Conservation (phyloP, 768 basidiomycete species). For the Brasilioporus rufonigricans region DNA sequence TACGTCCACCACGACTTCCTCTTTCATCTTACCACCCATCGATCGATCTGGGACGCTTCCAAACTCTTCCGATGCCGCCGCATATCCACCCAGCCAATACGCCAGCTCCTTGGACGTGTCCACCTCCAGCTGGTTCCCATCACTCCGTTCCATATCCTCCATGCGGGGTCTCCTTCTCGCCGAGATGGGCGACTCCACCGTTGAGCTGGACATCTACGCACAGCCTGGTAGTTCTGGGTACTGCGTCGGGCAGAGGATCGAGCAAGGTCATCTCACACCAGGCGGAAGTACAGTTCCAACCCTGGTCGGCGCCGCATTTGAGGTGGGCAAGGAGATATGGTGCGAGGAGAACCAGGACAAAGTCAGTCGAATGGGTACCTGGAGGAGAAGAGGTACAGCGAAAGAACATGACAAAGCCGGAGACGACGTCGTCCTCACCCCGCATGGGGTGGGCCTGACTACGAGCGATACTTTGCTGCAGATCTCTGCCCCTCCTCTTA, state of each 20-base stretch:
- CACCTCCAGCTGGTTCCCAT: conserved; percentile 20
- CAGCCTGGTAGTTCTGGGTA: conserved; percentile 37
- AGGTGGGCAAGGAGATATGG: conserved; percentile 24
- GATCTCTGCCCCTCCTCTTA: conserved; percentile 45
- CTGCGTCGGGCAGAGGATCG: conserved; percentile 40
- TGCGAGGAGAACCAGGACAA: conserved; percentile 11
- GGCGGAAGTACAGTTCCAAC: conserved; percentile 24
- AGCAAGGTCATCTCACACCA: conserved; percentile 31
- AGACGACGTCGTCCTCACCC: conserved; percentile 5
- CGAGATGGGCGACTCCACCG: conserved; percentile 47
- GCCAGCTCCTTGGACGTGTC: conserved; percentile 2
- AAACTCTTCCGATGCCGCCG: conserved; percentile 22
- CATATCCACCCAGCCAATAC: conserved; percentile 3
- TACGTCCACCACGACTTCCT: conserved; percentile 25
- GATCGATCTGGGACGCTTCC: conserved; percentile 14
- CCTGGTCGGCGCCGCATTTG: conserved; percentile 8
- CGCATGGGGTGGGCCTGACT: conserved; percentile 33
- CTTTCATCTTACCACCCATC: conserved; percentile 18
- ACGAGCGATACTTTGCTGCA: conserved; percentile 54
- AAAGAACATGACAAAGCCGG: conserved; percentile 5
- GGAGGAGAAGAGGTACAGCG: conserved; percentile 11
- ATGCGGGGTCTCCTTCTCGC: conserved; percentile 50
- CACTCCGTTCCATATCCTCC: conserved; percentile 35
- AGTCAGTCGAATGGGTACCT: conserved; percentile 10
- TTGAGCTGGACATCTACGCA: conserved; percentile 39